Conservation (phyloP, 78 protist species). For the Pigoraptor vietnamica region DNA sequence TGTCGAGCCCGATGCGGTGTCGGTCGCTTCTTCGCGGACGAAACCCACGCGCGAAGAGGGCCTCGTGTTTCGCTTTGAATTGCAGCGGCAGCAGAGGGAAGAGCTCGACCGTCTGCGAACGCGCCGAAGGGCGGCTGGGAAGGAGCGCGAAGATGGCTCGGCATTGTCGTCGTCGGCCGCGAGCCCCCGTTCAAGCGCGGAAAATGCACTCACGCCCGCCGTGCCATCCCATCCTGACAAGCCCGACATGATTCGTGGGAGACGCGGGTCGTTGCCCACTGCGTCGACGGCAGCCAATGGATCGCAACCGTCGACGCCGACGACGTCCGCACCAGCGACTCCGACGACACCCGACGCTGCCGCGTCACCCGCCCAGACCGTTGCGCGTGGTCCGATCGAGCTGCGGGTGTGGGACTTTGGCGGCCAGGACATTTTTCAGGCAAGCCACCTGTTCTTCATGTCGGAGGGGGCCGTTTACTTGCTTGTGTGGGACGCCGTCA, state of each 20-base stretch:
- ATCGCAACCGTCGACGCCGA: neutral
- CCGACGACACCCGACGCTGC: neutral
- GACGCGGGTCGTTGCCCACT: too few relatives aligned
- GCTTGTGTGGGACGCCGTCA: neutral
- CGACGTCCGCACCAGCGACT: neutral
- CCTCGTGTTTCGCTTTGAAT: neutral
- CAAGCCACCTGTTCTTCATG: slow-evolving; percentile 12
- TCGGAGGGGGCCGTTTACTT: slow-evolving; percentile 7
- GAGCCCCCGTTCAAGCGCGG: neutral
- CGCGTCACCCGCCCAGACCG: neutral
- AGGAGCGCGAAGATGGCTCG: neutral
- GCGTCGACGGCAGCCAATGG: too few relatives aligned
- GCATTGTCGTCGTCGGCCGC: neutral
- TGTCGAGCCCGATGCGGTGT: neutral
- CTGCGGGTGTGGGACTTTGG: slow-evolving; percentile 7
- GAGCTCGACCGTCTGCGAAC: neutral
- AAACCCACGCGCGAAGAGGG: neutral
- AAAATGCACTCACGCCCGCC: too few relatives aligned
- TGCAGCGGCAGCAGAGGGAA: neutral
- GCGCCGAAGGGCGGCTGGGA: neutral
- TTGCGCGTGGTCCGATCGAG: neutral
- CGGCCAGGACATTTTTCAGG: slow-evolving; percentile 6
- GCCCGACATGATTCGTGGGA: too few relatives aligned
- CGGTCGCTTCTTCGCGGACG: neutral
- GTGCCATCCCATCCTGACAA: too few relatives aligned